These are phyloP conservation scores for Myxozyma lipomycoides DNA, from an alignment of 805 yeast genomes.

Conservation along the genomic window DNA sequence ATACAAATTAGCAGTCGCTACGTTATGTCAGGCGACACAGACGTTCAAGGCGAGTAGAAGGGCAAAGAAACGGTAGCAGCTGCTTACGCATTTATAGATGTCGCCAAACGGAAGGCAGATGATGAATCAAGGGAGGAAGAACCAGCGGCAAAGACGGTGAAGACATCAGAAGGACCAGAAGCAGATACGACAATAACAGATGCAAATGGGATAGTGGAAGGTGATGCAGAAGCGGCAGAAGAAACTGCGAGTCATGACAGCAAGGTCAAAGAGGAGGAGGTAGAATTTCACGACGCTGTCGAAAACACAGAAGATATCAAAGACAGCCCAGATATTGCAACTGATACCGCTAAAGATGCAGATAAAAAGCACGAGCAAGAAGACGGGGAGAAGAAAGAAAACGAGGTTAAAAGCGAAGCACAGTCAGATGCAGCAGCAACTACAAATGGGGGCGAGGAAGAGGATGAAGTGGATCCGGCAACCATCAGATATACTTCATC, in stretches of 20 bases:
- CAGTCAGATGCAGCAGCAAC: constrained; percentile 25
- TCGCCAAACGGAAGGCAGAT: too few relatives aligned
- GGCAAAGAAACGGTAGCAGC: too few relatives aligned
- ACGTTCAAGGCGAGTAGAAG: too few relatives aligned
- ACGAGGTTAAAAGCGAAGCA: constrained; percentile 31
- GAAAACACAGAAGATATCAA: background rate
- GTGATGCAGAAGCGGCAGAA: background rate
- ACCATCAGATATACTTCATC: constrained; percentile 39
- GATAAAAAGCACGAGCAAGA: constrained; percentile 36
- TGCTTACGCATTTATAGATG: too few relatives aligned
- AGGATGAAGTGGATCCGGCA: constrained; percentile 29
- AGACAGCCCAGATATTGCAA: too few relatives aligned
- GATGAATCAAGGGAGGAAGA: background rate
- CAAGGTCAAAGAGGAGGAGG: constrained; percentile 11
- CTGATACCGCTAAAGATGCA: constrained; percentile 15
- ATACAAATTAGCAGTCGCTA: too few relatives aligned
- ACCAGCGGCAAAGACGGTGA: background rate
- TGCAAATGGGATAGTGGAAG: background rate
- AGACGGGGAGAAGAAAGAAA: constrained; percentile 23
- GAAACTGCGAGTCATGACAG: background rate
- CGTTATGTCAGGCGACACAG: too few relatives aligned
- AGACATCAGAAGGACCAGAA: background rate
- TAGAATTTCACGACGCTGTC: constrained; percentile 1
- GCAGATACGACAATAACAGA: background rate
- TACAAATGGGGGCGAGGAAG: too few relatives aligned